Conservation (phyloP, 768 basidiomycete genomes). For the Kwoniella dejecticola region DNA sequence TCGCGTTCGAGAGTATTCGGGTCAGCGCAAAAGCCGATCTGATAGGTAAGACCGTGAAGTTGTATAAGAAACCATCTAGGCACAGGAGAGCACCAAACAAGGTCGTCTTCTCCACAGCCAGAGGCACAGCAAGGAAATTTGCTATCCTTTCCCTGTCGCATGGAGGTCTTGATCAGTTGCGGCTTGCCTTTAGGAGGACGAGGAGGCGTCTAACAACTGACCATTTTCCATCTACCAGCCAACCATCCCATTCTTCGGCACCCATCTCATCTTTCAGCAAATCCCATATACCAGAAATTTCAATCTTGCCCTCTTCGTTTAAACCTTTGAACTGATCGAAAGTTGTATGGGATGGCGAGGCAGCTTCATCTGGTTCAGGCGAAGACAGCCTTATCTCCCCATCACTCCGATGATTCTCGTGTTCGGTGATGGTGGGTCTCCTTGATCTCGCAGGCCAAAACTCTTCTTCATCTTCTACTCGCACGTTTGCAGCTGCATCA, state of each 20-base stretch:
- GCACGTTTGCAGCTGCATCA: neutral
- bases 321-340: conserved; percentile 3
- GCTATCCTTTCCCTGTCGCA: conserved; percentile 84
- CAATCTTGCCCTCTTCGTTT: conserved; percentile 13
- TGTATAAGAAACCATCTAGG: conserved; percentile 94
- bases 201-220: too few relatives aligned
- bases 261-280: conserved; percentile 50
- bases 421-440: conserved; percentile 22
- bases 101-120: conserved; percentile 88
- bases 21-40: conserved; percentile 58
- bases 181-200: too few relatives aligned
- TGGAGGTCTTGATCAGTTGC: too few relatives aligned
- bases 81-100: conserved; percentile 90
- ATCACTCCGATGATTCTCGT: neutral
- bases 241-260: conserved; percentile 49
- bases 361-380: conserved; percentile 5
- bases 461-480: conserved; percentile 5
- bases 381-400: conserved; percentile 8
- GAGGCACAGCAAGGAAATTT: conserved; percentile 89
- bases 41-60: conserved; percentile 95
- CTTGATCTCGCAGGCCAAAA: conserved; percentile 39
- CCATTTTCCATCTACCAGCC: conserved; percentile 54
- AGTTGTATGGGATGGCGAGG: neutral
- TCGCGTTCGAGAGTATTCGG: conserved; percentile 15
- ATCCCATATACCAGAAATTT: conserved; percentile 43